Percentiles rank a stretch among this genome's conserved stretches.
Conservation (phyloP, 1,284 basidiomycete species). For the Ganoderma resinaceum region DNA sequence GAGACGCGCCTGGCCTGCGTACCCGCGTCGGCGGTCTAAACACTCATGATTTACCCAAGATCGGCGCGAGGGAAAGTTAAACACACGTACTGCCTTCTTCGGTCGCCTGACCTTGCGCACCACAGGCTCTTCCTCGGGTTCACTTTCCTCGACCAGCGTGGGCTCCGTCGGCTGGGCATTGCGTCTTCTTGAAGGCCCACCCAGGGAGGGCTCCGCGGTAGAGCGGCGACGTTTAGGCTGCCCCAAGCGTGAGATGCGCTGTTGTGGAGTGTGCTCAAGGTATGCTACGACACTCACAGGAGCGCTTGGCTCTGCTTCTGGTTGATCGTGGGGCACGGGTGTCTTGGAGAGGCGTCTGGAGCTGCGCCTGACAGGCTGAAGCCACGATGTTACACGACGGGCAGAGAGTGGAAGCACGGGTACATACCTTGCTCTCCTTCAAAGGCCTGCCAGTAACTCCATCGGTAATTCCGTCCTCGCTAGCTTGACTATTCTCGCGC, state of each 20-base stretch:
- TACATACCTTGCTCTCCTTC: slow-evolving; percentile 49
- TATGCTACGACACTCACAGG: slow-evolving; percentile 55
- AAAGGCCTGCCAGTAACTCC: slow-evolving; percentile 76
- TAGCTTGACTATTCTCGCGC: slow-evolving; percentile 72
- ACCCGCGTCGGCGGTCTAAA: slow-evolving; percentile 54
- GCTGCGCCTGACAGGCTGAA: slow-evolving; percentile 38
- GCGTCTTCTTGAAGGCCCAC: slow-evolving; percentile 53
- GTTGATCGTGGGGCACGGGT: slow-evolving; percentile 31
- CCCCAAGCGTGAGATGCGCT: background rate
- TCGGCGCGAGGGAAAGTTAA: background rate
- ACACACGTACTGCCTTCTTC: slow-evolving; percentile 61
- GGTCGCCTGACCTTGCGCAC: slow-evolving; percentile 66
- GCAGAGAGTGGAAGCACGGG: background rate
- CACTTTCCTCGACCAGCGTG: slow-evolving; percentile 74
- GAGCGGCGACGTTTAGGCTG: slow-evolving; percentile 59
- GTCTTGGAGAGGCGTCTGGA: slow-evolving; percentile 47
- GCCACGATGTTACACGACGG: background rate
- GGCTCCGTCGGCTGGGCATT: slow-evolving; percentile 47
- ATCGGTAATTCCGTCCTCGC: slow-evolving; percentile 82
- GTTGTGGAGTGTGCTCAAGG: slow-evolving; percentile 11
- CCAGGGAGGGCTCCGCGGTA: slow-evolving; percentile 74
- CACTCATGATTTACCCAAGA: background rate
- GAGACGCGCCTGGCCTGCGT: slow-evolving; percentile 61
- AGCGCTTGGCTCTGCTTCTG: slow-evolving; percentile 21
- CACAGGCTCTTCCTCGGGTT: slow-evolving; percentile 72